Evolutionary conservation across 2,329 filamentous ascomycete genomes (phyloP), one percentile per base, ranked within the genome.

Genomic region (Laburnicola sp.): DNA sequence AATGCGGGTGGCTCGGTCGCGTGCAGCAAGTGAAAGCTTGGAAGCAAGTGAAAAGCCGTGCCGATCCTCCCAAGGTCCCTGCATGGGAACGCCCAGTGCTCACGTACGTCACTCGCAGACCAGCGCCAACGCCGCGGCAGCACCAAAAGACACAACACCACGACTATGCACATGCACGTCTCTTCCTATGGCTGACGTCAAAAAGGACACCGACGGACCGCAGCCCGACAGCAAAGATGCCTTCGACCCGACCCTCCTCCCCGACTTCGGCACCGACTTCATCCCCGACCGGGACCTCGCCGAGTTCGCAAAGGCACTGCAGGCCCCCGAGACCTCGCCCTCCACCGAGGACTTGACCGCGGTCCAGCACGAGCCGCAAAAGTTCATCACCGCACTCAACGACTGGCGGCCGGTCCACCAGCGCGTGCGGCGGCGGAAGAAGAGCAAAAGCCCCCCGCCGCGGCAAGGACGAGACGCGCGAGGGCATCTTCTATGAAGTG

Each of bases 351-450:
- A 87, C 72, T 75, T 70, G 37, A 65, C 74, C 43, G 57, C 71
- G 65, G 54, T 78, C 61, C 57, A 77, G 75, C 68, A 75, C 66
- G 53, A 75, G 69, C 50, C 55, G 0, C 62, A 60, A 11, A 57
- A 83, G 43, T 91, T 92, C 69, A 90, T 97, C 64, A 89, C 90
- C 3, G 93, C 94, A 35, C 85, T 95, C 68, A 96, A 96, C 71
- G 94, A 99, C 77, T 99, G 94, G 94, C 86, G 89, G 11, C 94
- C 94, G 0, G 84, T 97, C 9, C 86, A 88, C 61, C 84, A 93
- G 68, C 86, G 82, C 50, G 80, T 92, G 22, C 78, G 79, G 51
- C 69, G 71, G 53, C 65, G 64, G 27, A 68, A 76, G 71, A 70
- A 73, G 64, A 54, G 56, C 47, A 57, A 71, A 68, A 60, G 66